Evolutionary conservation across 2,329 filamentous ascomycete species (phyloP), one percentile per base, ranked within the genome.

Genomic region (Clonostachys rosea): DNA sequence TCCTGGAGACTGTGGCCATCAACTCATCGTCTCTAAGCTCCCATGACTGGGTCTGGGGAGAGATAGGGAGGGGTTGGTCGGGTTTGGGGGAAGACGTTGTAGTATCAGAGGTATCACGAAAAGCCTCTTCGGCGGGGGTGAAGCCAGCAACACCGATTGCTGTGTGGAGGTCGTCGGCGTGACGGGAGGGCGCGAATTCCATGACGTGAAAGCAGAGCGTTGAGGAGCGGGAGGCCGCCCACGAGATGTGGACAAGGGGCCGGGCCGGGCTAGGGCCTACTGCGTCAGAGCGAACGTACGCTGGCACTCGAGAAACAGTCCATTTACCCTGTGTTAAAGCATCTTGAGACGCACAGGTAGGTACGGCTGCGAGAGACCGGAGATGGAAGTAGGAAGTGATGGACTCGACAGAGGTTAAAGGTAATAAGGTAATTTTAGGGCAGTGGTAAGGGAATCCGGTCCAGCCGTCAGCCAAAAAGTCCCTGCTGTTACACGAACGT

Each of bases 1-100:
- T 56, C 51, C 37, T 46, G 43, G 43, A 44, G 45, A 48, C 58
- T 52, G 45, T 48, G 39, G 45, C 50, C 54, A 53, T 57, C 42
- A 43, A 24, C 17, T 43, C 42, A 43, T 43, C 12, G 42, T 43
- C 17, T 30, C 36, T 30, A 30, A 10, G 24, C 24, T 30, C 24
- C 24, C 24, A 30, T 30, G 24, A 30, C 24, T 30, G 24, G 24
- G 9, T 10, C 24, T 10, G 24, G 24, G 24, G 24, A 30, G 24
- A 10, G 8, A 30, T 30, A 10, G 24, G 8, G 9, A 42, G 39
- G 20, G 39, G 33, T 16, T 46, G 35, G 24, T 34, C 40, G 24
- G n/a, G 45, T 47, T 45, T 24, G 14, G 11, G 33, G 16, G 14
- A 35, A 18, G 20, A 30, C 24, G 24, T 30, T 30, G 34, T 45